Evolutionary conservation across 306 rosid genomes (phyloP), one percentile per base, ranked within the genome.

Genomic region (Sphenostylis stenocarpa): DNA sequence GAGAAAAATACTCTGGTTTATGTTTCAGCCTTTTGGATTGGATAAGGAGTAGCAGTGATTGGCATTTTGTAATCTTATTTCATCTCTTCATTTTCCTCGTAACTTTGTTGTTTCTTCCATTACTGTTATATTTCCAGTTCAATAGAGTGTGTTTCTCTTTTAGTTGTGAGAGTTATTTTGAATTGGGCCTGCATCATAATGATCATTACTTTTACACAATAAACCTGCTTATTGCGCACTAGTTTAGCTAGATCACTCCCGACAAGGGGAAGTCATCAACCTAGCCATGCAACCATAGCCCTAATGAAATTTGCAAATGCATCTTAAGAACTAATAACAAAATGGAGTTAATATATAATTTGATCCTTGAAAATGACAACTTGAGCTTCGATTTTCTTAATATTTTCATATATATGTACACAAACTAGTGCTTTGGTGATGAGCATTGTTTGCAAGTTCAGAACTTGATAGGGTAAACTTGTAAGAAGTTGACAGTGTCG

Each of bases 171-270:
- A 7, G 5, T 20, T 23, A 1, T 21, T 52, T 52, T 52, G 26
- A 52, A 20, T 52, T 9, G 29, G 14, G 29, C 15, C 58, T 9
- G 14, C 5, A 52, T 17, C 28, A 20, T 28, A 49, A 51, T 33
- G 53, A 10, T 73, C 44, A 44, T 73, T 65, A 43, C 20, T 51
- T 73, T 56, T 23, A 73, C 64, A 66, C 55, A 21, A 44, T 9
- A 43, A 12, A 33, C 29, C 41, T 16, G 2, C 67, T 15, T 7
- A 29, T 26, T 29, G 43, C 23, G 16, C 43, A 24, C 71, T 31
- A 24, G 31, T 68, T 67, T 60, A 55, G 75, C 34, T 56, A 31
- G 44, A 73, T 43, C 52, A 61, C 62, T 48, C 58, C 63, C 17
- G 8, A 28, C 80, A 49, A 39, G 24, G 41, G 76, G 15, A 44